Evolutionary conservation across 345 rosid species (phyloP).

Genomic region (Salix purpurea): DNA sequence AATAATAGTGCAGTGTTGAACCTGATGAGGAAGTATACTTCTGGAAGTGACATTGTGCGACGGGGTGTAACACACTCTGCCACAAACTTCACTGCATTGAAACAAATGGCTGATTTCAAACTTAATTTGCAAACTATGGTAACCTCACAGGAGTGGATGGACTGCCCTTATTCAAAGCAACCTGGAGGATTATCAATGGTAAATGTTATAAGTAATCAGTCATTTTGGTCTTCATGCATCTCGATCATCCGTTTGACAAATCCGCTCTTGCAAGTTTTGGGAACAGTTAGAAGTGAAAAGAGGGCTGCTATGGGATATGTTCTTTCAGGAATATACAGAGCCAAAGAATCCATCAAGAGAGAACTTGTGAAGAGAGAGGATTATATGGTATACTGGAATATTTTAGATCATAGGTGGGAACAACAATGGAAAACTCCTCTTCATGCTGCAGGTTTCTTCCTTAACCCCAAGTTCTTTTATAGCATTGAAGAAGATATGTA

Average conservation of each 20-base stretch:
- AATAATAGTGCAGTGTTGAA: slow-evolving; percentile 66
- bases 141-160: slow-evolving; percentile 82
- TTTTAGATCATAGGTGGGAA: slow-evolving; percentile 77
- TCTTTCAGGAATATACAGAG: slow-evolving; percentile 71
- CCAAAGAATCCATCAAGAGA: slow-evolving; percentile 75
- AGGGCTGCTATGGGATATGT: slow-evolving; percentile 88
- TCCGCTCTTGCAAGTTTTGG: slow-evolving; percentile 66
- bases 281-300: slow-evolving; percentile 49
- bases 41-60: slow-evolving; percentile 67
- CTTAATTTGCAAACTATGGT: slow-evolving; percentile 73
- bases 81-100: slow-evolving; percentile 64
- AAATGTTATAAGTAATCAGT: slow-evolving; percentile 56
- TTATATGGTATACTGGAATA: slow-evolving; percentile 69
- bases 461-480: slow-evolving; percentile 87
- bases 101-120: slow-evolving; percentile 51
- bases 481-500: slow-evolving; percentile 61
- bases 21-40: slow-evolving; percentile 65
- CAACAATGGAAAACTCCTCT: slow-evolving; percentile 69
- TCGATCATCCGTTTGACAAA: slow-evolving; percentile 46
- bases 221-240: slow-evolving; percentile 73
- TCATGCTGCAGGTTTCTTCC: slow-evolving; percentile 84
- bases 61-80: slow-evolving; percentile 56
- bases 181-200: slow-evolving; percentile 63
- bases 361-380: slow-evolving; percentile 61
- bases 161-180: slow-evolving; percentile 61